Evolutionary conservation across 768 basidiomycete genomes (phyloP).

Genomic region (Harrya chromipes): DNA sequence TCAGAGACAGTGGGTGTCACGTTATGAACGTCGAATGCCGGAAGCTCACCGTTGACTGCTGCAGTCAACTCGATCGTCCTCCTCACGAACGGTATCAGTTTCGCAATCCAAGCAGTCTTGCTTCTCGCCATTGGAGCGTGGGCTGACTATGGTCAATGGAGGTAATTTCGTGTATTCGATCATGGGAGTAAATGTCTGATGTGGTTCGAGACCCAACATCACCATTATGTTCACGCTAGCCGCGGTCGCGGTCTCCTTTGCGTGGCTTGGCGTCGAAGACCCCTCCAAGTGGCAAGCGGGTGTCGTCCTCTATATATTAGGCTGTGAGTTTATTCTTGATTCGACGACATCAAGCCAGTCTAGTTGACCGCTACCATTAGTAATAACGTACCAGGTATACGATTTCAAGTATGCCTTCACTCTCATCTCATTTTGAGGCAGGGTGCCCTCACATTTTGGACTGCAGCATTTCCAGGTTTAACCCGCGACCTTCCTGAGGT

Average conservation of each 20-base stretch:
- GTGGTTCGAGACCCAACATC: slow-evolving; percentile 58
- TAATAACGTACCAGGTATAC: slow-evolving; percentile 67
- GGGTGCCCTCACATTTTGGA: slow-evolving; percentile 78
- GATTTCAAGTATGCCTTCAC: neutral
- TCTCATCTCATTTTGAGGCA: slow-evolving; percentile 21
- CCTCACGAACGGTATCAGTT: slow-evolving; percentile 76
- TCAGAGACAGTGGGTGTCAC: slow-evolving; percentile 52
- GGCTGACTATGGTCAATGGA: slow-evolving; percentile 83
- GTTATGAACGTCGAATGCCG: neutral
- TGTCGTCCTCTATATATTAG: slow-evolving; percentile 60
- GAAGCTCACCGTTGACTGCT: neutral
- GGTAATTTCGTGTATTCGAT: slow-evolving; percentile 34
- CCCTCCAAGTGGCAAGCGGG: slow-evolving; percentile 63
- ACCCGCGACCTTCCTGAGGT: slow-evolving; percentile 69
- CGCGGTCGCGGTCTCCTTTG: slow-evolving; percentile 67
- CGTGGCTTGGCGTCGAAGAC: slow-evolving; percentile 72
- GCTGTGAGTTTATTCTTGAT: slow-evolving; percentile 40
- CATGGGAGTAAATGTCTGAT: neutral
- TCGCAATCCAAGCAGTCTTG: slow-evolving; percentile 69
- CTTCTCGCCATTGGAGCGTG: slow-evolving; percentile 69
- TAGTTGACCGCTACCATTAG: slow-evolving; percentile 27
- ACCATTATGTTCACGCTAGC: slow-evolving; percentile 70
- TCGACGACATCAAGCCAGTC: neutral
- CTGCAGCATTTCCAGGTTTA: slow-evolving; percentile 77
- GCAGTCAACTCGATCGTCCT: slow-evolving; percentile 76